Base-by-base conservation (phyloP, 2,329 filamentous ascomycete genomes). In the Hypoxylon sp. region DNA sequence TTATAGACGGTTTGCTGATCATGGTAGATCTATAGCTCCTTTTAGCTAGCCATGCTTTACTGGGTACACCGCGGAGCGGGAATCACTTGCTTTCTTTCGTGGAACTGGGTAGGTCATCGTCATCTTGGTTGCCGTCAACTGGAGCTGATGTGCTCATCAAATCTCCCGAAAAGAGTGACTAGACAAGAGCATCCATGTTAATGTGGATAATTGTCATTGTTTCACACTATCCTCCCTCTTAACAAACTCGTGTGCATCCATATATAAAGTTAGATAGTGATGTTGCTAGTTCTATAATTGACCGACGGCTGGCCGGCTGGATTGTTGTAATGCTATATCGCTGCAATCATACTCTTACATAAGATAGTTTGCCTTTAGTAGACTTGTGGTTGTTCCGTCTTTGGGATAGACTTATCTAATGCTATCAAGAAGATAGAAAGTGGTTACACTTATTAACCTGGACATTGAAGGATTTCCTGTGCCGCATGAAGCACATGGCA, bases 81-180 rank as follows among this genome's bases (percentile, higher is more conserved):
- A 56, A 43, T 3, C 14, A 21, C 38, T 19, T 43, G 11, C 45
- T 56, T 34, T 46, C 7, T 9, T 21, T 43, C 6, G 19, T 7
- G 38, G 19, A 21, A 17, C n/a, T 43, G 6, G 38, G 38, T 11
- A 21, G 17, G 7, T 43, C 38, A 43, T 43, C 38, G 7, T 43
- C 38, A 43, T 43, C 38, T 19, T 43, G 38, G 17, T 43, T 43
- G 10, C 21, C 38, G 9, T 43, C n/a, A 43, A 43, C 38, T 43
- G 38, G 38, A 43, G 38, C 17, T 43, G 38, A 43, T 43, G 17
- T 43, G 17, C 38, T 43, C 17, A 43, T 43, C 38, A 43, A 43
- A 43, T 43, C 38, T 43, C 38, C 38, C 17, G 9, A 10, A 43
- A 19, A 43, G 38, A 38, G 34, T 14, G 17, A n/a, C 14, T 38